phyloP scores from a whole-genome alignment of 306 rosid species.

The Alnus glutinosa region DNA sequence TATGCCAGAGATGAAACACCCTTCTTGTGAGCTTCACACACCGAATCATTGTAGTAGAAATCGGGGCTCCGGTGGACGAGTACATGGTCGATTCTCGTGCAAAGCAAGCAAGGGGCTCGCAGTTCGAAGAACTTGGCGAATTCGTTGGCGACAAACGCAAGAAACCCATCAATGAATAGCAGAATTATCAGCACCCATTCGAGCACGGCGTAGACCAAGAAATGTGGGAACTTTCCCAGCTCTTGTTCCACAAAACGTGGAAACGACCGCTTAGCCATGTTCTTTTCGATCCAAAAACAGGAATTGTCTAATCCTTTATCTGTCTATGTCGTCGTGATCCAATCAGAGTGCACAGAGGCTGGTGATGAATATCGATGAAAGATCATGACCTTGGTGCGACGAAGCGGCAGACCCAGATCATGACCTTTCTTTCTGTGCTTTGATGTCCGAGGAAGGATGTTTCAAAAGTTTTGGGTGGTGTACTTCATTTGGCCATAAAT shows the following conservation, averaged over 20 bases:
- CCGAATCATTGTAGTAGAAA: conserved; percentile 72
- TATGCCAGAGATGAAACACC: conserved; percentile 72
- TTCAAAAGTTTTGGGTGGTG: conserved; percentile 46
- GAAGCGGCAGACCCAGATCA: conserved; percentile 45
- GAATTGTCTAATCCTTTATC: neutral
- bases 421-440: conserved; percentile 36
- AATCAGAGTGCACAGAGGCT: conserved; percentile 22
- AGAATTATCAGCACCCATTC: conserved; percentile 75
- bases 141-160: conserved; percentile 67
- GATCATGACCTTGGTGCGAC: conserved; percentile 64
- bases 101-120: conserved; percentile 66
- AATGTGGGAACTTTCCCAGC: conserved; percentile 67
- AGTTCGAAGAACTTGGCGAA: conserved; percentile 77
- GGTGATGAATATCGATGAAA: conserved; percentile 21
- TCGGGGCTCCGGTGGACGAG: conserved; percentile 47
- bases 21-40: conserved; percentile 76
- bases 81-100: conserved; percentile 74
- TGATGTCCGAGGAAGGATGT: conserved; percentile 10
- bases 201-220: conserved; percentile 60
- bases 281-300: conserved; percentile 13
- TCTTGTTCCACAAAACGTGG: conserved; percentile 53
- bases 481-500: conserved; percentile 43
- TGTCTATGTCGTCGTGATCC: conserved; percentile 14
- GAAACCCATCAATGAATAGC: conserved; percentile 71
- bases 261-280: conserved; percentile 55